Evolutionary conservation across 495 filamentous ascomycete species (phyloP).

Genomic region (Lasiosphaeria ovina): DNA sequence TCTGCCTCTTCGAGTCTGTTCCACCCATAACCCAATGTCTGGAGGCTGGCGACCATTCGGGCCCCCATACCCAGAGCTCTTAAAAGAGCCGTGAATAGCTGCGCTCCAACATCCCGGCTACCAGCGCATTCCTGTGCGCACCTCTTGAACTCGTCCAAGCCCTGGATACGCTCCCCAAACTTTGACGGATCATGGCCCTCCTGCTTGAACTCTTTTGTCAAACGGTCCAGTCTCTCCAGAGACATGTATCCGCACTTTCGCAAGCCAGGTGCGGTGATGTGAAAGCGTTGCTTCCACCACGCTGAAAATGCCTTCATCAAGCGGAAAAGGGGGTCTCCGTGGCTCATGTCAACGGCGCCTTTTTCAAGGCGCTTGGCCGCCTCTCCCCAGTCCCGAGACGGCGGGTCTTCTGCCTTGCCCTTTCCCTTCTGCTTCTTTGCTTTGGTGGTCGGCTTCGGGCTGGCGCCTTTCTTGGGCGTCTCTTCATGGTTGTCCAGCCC

Average conservation of each 20-base stretch:
- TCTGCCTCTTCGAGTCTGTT: constrained; percentile 75
- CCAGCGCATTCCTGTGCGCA: constrained; percentile 71
- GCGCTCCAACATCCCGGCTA: constrained; percentile 82
- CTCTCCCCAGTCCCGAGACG: constrained; percentile 70
- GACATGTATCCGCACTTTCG: constrained; percentile 86
- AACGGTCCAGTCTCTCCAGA: constrained; percentile 61
- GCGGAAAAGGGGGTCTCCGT: constrained; percentile 78
- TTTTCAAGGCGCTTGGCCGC: constrained; percentile 66
- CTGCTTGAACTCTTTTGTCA: constrained; percentile 63
- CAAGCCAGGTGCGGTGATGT: constrained; percentile 72
- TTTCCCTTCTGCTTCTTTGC: constrained; percentile 34
- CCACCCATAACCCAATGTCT: constrained; percentile 89
- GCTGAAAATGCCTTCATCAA: constrained; percentile 70
- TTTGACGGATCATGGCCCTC: constrained; percentile 57
- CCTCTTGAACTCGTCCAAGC: constrained; percentile 63
- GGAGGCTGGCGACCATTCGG: constrained; percentile 77
- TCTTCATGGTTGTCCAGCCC: constrained; percentile 54
- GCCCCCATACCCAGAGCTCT: constrained; percentile 78
- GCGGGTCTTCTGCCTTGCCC: constrained; percentile 12
- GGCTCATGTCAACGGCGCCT: constrained; percentile 66
- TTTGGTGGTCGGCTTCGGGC: constrained; percentile 16
- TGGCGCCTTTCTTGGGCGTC: neutral
- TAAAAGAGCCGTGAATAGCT: constrained; percentile 88
- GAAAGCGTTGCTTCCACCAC: constrained; percentile 88
- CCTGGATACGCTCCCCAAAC: constrained; percentile 72